Evolutionary conservation across 164 flowering plant genomes (phyloP).

Genomic region (Taxillus chinensis): DNA sequence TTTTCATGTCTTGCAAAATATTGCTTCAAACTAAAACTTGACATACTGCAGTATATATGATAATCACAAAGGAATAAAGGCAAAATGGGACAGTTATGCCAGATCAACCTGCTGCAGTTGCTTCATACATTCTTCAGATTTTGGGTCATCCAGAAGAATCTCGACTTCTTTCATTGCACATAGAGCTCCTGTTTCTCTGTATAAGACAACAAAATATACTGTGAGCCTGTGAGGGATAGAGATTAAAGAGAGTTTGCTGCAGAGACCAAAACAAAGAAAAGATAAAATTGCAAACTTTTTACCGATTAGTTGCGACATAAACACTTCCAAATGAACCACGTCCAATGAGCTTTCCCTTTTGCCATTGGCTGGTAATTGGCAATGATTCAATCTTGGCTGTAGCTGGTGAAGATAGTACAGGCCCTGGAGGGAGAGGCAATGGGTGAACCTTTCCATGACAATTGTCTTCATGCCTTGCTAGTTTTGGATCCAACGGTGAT

Average conservation of each 20-base stretch:
- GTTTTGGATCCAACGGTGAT: conserved; percentile 38
- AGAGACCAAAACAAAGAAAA: conserved; percentile 7
- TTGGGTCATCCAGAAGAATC: conserved; percentile 72
- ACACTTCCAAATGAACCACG: conserved; percentile 96
- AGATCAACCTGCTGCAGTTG: conserved; percentile 77
- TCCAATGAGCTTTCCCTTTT: conserved; percentile 90
- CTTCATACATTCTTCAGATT: conserved; percentile 68
- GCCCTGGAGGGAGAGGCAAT: conserved; percentile 79
- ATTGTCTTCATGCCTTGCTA: conserved; percentile 28
- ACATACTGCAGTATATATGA: neutral
- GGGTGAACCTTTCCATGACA: conserved; percentile 45
- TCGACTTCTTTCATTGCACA: conserved; percentile 98
- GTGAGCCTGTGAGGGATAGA: neutral
- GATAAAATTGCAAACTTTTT: conserved; percentile 1
- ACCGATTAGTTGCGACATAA: conserved; percentile 77
- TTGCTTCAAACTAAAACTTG: neutral
- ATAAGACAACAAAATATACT: neutral
- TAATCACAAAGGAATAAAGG: neutral
- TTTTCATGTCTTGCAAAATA: neutral
- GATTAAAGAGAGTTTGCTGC: neutral
- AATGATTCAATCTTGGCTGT: conserved; percentile 25
- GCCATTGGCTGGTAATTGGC: conserved; percentile 52
- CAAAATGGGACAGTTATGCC: no score
- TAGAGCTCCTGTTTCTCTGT: conserved; percentile 81
- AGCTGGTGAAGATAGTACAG: conserved; percentile 25